Evolutionary conservation across 768 basidiomycete species (phyloP).

Genomic region (Steccherinum ochraceum): DNA sequence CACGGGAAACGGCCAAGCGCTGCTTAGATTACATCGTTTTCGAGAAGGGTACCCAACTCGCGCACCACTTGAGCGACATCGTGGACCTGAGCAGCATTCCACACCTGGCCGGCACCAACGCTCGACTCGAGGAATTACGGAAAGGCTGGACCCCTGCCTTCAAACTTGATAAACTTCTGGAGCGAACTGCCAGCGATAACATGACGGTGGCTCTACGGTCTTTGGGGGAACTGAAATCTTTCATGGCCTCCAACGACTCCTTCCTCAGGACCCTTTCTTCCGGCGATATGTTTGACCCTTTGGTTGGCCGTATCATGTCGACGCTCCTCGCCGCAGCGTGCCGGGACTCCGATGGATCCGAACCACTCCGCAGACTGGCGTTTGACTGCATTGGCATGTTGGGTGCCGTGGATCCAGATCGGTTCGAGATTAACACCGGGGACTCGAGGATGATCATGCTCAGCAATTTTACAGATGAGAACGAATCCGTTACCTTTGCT

Average conservation of each 20-base stretch:
- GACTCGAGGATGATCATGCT: constrained; percentile 67
- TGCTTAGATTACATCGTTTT: constrained; percentile 68
- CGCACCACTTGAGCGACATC: constrained; percentile 62
- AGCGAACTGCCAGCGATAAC: constrained; percentile 77
- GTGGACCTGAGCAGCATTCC: constrained; percentile 72
- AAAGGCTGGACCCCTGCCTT: constrained; percentile 44
- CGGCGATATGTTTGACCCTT: constrained; percentile 82
- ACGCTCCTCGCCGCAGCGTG: constrained; percentile 64
- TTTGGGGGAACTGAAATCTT: constrained; percentile 64
- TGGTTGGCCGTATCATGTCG: constrained; percentile 62
- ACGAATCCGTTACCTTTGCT: constrained; percentile 73
- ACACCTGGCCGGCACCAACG: constrained; percentile 44
- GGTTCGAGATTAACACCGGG: constrained; percentile 59
- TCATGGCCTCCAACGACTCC: constrained; percentile 49
- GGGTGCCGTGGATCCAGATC: constrained; percentile 93
- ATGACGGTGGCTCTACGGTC: constrained; percentile 68
- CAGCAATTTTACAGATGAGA: constrained; percentile 74
- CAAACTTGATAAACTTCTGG: constrained; percentile 58
- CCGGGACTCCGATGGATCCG: constrained; percentile 72
- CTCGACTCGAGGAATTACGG: constrained; percentile 39
- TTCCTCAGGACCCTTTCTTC: constrained; percentile 60
- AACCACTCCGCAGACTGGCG: constrained; percentile 60
- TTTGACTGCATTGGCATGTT: constrained; percentile 89
- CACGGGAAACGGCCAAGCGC: constrained; percentile 46
- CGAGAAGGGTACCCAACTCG: constrained; percentile 50